Base-by-base conservation (phyloP, 495 filamentous ascomycete genomes). In the Penicillium malachiteum region DNA sequence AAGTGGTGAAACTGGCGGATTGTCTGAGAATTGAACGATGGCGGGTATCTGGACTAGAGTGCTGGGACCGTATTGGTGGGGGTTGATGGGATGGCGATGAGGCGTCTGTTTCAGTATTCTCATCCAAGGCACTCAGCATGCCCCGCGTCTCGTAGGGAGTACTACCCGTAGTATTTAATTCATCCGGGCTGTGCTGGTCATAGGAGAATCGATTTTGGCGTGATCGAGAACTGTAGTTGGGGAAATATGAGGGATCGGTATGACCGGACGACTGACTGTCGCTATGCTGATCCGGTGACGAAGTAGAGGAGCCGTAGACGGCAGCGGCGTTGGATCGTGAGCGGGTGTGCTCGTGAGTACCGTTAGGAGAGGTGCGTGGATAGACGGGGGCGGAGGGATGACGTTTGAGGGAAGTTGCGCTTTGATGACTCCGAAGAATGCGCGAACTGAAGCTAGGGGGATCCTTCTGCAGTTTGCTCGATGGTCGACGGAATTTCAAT, bases 1-100 rank as follows among this genome's bases (percentile, higher is more conserved):
- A 54, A 49, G 82, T 79, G 21, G 88, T 85, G 72, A 92, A 92
- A 72, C 89, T 95, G 49, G 83, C 82, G 5, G 92, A 93, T 63
- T 92, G 89, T 65, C 89, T 84, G 52, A 96, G 78, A 0, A 56
- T 45, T 43, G 61, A 80, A 76, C 60, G 84, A 71, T 63, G 78
- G 76, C 80, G 77, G 52, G 80, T 66, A 53, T 87, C 82, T 47
- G 87, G 77, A 60, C 71, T 80, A 48, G 84, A 80, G 64, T 84
- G 81, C 50, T 83, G 80, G 50, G 80, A 70, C 49, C 75, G 78
- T 41, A 81, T 75, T 56, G 80, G 76, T 75, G 58, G 81, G 74
- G 46, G 82, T 73, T 55, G 76, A 78, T 50, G 57, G 61, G 57
- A 50, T 48, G 59, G 67, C 56, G 54, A 62, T 48, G 51, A 54